These are phyloP conservation scores for Cordyceps sp. DNA, from an alignment of 2,329 filamentous ascomycete species.

Conservation along the genomic window DNA sequence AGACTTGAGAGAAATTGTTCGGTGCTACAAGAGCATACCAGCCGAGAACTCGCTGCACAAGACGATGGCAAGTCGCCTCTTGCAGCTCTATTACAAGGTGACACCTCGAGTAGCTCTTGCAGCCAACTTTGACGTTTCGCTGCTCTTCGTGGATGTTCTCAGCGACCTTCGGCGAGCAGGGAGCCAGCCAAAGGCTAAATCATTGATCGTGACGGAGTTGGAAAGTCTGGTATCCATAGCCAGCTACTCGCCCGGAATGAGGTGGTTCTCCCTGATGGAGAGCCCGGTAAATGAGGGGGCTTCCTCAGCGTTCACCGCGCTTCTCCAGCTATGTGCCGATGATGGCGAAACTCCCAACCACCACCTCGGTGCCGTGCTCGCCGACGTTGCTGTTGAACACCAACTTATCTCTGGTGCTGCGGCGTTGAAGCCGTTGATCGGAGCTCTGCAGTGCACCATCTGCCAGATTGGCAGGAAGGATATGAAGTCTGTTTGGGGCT, in stretches of 20 bases:
- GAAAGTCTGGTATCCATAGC: conserved; percentile 72
- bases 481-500: conserved; percentile 39
- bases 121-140: conserved; percentile 77
- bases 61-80: conserved; percentile 60
- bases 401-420: conserved; percentile 42
- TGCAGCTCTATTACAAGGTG: conserved; percentile 73
- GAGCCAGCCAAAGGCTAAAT: conserved; percentile 29
- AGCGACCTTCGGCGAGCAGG: conserved; percentile 38
- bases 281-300: conserved; percentile 27
- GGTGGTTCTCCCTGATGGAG: conserved; percentile 71
- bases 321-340: conserved; percentile 32
- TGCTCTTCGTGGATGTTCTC: conserved; percentile 54
- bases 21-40: conserved; percentile 52
- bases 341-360: conserved; percentile 14
- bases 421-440: conserved; percentile 30
- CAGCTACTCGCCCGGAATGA: conserved; percentile 64
- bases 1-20: conserved; percentile 64
- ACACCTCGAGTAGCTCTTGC: conserved; percentile 65
- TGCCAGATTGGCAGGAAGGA: conserved; percentile 5
- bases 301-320: conserved; percentile 51
- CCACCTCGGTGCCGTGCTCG: conserved; percentile 38
- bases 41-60: conserved; percentile 57
- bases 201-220: conserved; percentile 54
- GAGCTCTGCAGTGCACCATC: conserved; percentile 11
- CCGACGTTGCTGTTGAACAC: conserved; percentile 45